Base-by-base conservation (phyloP, 164 flowering plant genomes). In the Annona squamosa region DNA sequence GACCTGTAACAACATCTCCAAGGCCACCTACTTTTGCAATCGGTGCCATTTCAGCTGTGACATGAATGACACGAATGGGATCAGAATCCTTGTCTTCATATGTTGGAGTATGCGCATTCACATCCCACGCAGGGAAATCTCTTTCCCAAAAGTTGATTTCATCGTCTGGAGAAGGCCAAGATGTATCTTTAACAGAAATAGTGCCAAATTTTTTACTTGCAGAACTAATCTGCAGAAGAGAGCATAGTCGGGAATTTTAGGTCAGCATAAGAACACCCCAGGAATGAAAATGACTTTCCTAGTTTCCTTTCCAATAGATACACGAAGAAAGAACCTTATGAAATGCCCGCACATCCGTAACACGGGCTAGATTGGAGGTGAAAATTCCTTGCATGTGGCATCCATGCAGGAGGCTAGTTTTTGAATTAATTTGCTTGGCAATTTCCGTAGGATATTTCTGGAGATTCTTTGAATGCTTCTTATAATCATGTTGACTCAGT, bases 1-100 rank as follows among this genome's bases (percentile, higher is more conserved):
- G 90, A 16, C 92, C 92, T 13, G 92, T 87, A n/a, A 88, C 92
- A 78, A 88, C 92, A 84, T 88, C 92, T 74, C 92, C 92, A 68
- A 88, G 87, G 46, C 92, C 92, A 69, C 92, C 92, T 62, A 87
- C 92, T 79, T 88, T 88, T 0, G 92, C 92, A 69, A 88, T 79
- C 0, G 92, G 92, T 44, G 92, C 92, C 90, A 88, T 83, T 78
- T 88, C 92, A 80, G 92, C 92, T 44, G 92, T 87, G n/a, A 87
- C 83, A 75, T 88, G 92, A 77, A 86, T 74, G 48, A 87, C 75
- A 75, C 87, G 87, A 81, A 85, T 71, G 71, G 67, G 82, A 75
- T 86, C 85, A 67, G 86, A 71, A 78, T 88, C 92, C 77, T 80
- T 84, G 72, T 67, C 78, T 16, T 56, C 67, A 12, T 76, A 78